phyloP scores from a whole-genome alignment of 257 asterid genomes.

The Ehretia macrophylla region DNA sequence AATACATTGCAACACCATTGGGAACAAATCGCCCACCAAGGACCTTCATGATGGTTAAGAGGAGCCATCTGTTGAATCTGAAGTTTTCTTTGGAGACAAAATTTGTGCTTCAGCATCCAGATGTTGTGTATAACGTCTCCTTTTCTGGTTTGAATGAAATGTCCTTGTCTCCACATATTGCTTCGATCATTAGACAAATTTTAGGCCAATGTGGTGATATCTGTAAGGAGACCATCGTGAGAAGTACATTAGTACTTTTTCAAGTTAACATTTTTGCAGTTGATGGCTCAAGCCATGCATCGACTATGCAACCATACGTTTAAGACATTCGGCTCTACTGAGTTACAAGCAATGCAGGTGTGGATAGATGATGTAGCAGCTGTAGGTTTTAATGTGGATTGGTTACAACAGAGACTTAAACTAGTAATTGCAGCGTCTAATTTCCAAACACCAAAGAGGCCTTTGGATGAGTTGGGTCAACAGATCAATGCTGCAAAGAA shows the following conservation, averaged over 20 bases:
- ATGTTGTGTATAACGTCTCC: not conserved
- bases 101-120: not conserved
- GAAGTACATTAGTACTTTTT: constrained; percentile 26
- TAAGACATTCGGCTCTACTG: constrained; percentile 12
- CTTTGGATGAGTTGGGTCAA: constrained; percentile 12
- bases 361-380: constrained; percentile 27
- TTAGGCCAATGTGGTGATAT: constrained; percentile 28
- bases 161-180: constrained; percentile 4
- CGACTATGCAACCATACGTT: constrained; percentile 15
- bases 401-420: constrained; percentile 34
- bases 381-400: constrained; percentile 32
- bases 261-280: constrained; percentile 18
- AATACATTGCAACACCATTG: not conserved
- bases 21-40: constrained; percentile 1
- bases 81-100: constrained; percentile 16
- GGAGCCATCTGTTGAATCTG: constrained; percentile 11
- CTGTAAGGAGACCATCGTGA: constrained; percentile 22
- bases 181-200: constrained; percentile 16
- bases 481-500: constrained; percentile 22
- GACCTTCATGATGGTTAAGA: constrained; percentile 8
- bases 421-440: constrained; percentile 3
- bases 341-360: constrained; percentile 17
- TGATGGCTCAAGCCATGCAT: constrained; percentile 30
- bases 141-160: constrained; percentile 13
- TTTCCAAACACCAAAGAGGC: constrained; percentile 12